Evolutionary conservation across 345 rosid species (phyloP), one percentile per base, ranked within the genome.

Genomic region (Eucalyptus pumila): DNA sequence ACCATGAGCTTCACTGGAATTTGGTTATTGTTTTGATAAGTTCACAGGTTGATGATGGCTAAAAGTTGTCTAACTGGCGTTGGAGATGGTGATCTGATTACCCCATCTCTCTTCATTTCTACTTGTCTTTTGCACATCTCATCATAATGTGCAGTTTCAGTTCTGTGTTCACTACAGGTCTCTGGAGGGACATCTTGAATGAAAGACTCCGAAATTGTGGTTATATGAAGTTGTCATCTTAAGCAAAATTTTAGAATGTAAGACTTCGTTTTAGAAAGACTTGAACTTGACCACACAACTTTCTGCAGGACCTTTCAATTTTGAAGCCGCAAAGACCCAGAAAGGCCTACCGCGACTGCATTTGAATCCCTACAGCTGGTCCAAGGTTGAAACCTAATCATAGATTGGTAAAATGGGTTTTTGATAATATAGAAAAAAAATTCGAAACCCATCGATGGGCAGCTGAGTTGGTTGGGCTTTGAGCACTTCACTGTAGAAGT

Each of bases 301-400:
- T 58, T 87, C 42, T 56, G 89, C 95, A 97, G 99, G 99, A n/a
- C 99, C 99, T 87, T 97, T 96, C 93, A 93, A 92, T 90, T 97
- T 96, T 87, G 96, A 95, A 92, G 91, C 86, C 44, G 91, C 89
- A 45, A 90, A 91, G 86, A 90, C 88, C 26, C 69, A 88, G 21
- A 87, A 89, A 56, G 58, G 87, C 91, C 89, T 90, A 65, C 96
- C 96, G 83, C 91, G 51, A 87, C 83, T 96, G 91, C 97, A 93
- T 89, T 94, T 96, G 86, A 97, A 97, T 93, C 94, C 76, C 44
- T 91, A 94, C 90, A 96, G 98, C 91, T 97, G 99, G 99, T 95
- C 99, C 87, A 97, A 97, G 99, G 99, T 97, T 89, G 81, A 19
- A 34, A 34, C 13, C 81, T 72, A 72, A 19, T 72, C 81, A 9